These are phyloP conservation scores for Amylostereum areolatum DNA, from an alignment of 1,284 basidiomycete genomes.

Conservation along the genomic window DNA sequence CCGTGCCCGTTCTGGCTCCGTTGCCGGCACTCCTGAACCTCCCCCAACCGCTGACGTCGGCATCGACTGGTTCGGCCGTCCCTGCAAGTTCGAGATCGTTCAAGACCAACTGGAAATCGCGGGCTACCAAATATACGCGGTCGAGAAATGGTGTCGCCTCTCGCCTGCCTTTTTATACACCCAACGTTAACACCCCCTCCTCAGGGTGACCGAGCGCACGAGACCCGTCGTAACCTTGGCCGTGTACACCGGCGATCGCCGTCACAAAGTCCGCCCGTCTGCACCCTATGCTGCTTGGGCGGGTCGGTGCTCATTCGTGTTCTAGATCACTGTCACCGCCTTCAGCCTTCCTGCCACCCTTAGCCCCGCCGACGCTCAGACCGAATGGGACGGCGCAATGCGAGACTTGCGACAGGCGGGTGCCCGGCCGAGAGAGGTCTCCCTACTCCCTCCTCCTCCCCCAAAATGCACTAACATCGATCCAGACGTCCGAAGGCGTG, in stretches of 20 bases:
- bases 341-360: constrained; percentile 41
- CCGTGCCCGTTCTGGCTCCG: constrained; percentile 7
- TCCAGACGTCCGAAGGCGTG: constrained; percentile 56
- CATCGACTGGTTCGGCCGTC: constrained; percentile 31
- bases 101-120: constrained; percentile 38
- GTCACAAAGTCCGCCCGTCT: constrained; percentile 44
- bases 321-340: constrained; percentile 54
- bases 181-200: constrained; percentile 5
- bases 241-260: constrained; percentile 68
- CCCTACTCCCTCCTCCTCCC: constrained; percentile 1
- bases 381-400: constrained; percentile 56
- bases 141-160: constrained; percentile 63
- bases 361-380: constrained; percentile 36
- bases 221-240: constrained; percentile 53
- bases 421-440: constrained; percentile 61
- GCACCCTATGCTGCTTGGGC: neutral
- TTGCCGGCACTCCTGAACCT: neutral
- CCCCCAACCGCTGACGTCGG: constrained; percentile 1
- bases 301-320: constrained; percentile 1
- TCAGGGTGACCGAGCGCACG: constrained; percentile 62
- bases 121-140: constrained; percentile 75
- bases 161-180: neutral
- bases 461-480: neutral
- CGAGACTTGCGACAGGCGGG: constrained; percentile 56
- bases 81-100: constrained; percentile 38